Conservation (phyloP, 2,329 filamentous ascomycete species). For the Botrytis tulipae region DNA sequence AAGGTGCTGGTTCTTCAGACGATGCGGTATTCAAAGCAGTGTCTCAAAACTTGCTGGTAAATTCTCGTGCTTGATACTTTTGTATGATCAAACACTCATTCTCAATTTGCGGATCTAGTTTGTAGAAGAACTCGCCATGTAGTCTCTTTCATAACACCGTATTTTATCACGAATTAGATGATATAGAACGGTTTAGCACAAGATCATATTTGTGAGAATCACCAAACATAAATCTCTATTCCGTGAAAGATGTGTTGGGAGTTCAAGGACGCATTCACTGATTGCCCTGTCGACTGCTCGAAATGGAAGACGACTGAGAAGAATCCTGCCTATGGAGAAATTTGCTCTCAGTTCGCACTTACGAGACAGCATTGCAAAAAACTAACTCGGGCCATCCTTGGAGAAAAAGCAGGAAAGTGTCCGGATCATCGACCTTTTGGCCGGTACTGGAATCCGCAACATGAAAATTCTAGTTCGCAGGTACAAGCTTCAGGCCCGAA, state of each 20-base stretch:
- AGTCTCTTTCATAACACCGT: background rate
- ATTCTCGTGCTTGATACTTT: background rate
- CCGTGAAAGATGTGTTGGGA: background rate
- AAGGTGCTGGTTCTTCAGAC: background rate
- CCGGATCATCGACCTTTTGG: background rate
- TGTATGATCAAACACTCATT: background rate
- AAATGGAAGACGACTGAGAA: background rate
- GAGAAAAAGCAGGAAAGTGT: background rate
- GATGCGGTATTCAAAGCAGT: background rate
- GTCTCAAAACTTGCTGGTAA: background rate
- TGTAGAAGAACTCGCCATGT: background rate
- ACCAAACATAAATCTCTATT: background rate
- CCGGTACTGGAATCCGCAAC: too few relatives aligned
- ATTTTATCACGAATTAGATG: background rate
- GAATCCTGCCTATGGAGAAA: background rate
- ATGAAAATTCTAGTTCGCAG: background rate
- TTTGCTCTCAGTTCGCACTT: background rate
- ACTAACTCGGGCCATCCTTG: background rate
- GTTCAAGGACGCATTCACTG: background rate
- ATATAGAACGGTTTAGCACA: background rate
- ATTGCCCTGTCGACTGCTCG: background rate
- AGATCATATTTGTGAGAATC: background rate
- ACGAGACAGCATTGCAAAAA: background rate
- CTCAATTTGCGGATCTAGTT: background rate
- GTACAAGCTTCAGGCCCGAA: background rate